Base-by-base conservation (phyloP, 2,329 filamentous ascomycete species). In the Epichloe bromicola region DNA sequence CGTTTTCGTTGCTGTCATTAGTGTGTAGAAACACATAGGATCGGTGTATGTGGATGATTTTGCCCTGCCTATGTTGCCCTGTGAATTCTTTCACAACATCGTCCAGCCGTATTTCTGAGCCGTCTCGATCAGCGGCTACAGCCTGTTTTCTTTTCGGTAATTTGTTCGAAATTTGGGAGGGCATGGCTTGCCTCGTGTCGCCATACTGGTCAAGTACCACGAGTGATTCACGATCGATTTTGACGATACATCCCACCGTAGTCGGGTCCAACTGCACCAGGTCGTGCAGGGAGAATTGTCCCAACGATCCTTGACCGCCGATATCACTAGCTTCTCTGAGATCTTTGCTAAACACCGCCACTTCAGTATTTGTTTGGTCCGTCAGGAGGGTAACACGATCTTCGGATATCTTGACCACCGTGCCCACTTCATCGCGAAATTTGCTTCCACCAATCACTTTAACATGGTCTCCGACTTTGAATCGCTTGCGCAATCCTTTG, bases 261-360 rank as follows among this genome's bases (percentile, higher is more conserved):
- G 89, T 84, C 40, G 88, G 82, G 66, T 97, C 91, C 54, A 98
- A 79, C 68, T 97, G 90, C 14, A 98, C 88, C 26, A 98, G 77
- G 65, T 98, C 93, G 59, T 94, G 88, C 36, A 98, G 81, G 58
- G 90, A 86, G 66, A 86, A 97, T 67, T 94, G 87, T 11, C 88
- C 88, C n/a, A 91, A 72, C 34, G 82, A 81, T 30, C 88, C 86
- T 61, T 90, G 83, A 15, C 88, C 89, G 55, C 89, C 90, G 59
- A 89, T 88, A 63, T 97, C 93, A 51, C 88, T 88, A 30, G 93
- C 93, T 67, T 95, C 88, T 58, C 94, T 82, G 54, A 98, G 71
- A 70, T 98, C 93, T 66, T 95, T 96, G 72, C 91, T 96, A 65
- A 98, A 98, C 36, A 98, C 93, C 0, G 90, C 96, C 59, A 98